Evolutionary conservation across 108 stramenopile species (phyloP).

Genomic region (Parmales sp.): DNA sequence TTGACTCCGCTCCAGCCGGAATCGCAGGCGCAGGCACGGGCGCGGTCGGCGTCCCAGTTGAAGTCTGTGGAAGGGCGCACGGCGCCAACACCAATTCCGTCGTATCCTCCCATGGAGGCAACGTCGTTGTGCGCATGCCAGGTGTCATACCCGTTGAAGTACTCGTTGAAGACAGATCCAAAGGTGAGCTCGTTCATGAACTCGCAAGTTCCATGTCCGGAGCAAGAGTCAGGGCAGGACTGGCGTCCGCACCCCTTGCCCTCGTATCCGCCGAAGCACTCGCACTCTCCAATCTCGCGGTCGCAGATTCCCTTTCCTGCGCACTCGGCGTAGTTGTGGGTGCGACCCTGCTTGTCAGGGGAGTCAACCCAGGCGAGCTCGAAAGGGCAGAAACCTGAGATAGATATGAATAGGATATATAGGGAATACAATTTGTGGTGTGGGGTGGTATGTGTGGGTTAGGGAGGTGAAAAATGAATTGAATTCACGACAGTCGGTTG

Average conservation of each 20-base stretch:
- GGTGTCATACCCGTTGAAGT: no score
- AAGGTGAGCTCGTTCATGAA: constrained; percentile 44
- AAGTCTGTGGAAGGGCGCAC: constrained; percentile 14
- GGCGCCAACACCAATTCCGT: constrained; percentile 37
- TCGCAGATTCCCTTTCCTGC: constrained; percentile 55
- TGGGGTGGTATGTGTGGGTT: no score
- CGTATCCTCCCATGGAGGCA: no score
- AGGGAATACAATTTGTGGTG: no score
- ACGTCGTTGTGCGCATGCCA: no score
- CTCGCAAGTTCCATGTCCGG: constrained; percentile 47
- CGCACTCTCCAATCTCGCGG: constrained; percentile 41
- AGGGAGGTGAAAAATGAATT: neutral
- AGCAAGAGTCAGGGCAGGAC: constrained; percentile 50
- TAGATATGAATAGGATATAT: neutral
- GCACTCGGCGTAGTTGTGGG: constrained; percentile 61
- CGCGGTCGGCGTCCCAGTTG: constrained; percentile 55
- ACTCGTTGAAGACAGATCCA: constrained; percentile 37
- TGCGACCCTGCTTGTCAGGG: constrained; percentile 21
- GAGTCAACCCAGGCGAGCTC: constrained; percentile 38
- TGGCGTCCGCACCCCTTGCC: constrained; percentile 43
- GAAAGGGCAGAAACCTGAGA: constrained; percentile 30
- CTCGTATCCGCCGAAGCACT: constrained; percentile 45
- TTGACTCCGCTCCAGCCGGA: constrained; percentile 51
- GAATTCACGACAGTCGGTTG: neutral
- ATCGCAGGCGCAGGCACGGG: constrained; percentile 57